Percentiles rank a stretch among this genome's conserved stretches.
Evolutionary conservation across 2,329 filamentous ascomycete genomes (phyloP).

Genomic region (Talaromyces sp.): DNA sequence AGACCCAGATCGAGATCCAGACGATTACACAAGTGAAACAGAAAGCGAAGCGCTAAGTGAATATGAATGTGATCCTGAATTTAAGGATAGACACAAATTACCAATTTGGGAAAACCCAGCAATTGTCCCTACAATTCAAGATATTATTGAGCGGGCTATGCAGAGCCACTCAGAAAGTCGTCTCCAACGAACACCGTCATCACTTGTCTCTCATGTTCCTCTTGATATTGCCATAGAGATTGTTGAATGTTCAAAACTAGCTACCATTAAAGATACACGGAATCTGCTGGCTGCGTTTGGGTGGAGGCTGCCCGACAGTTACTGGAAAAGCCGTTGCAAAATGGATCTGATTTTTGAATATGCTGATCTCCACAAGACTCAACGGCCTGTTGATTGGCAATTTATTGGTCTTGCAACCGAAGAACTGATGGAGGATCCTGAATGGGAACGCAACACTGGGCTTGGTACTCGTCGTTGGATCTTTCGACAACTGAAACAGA

Average conservation of each 20-base stretch:
- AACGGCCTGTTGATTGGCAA: constrained; percentile 17
- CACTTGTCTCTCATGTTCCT: constrained; percentile 11
- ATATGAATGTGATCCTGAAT: neutral
- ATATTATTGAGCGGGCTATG: constrained; percentile 10
- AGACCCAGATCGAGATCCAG: neutral
- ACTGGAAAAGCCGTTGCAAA: constrained; percentile 17
- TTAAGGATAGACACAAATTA: neutral
- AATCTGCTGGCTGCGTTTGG: constrained; percentile 18
- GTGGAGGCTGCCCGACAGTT: constrained; percentile 17
- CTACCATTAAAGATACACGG: constrained; percentile 10
- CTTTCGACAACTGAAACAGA: constrained; percentile 4
- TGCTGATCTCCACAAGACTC: constrained; percentile 13
- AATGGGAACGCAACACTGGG: constrained; percentile 5
- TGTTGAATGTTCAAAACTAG: constrained; percentile 12
- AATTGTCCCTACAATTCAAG: constrained; percentile 13
- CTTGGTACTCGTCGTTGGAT: constrained; percentile 16
- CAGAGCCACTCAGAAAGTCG: neutral
- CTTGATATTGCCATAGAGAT: constrained; percentile 14
- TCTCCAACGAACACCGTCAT: neutral
- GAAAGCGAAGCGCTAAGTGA: neutral
- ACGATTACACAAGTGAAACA: neutral
- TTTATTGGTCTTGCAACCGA: constrained; percentile 16
- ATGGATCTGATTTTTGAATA: constrained; percentile 19
- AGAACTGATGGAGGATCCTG: constrained; percentile 13
- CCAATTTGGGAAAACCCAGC: constrained; percentile 8